Evolutionary conservation across 345 rosid genomes (phyloP).

Genomic region (Euclidium syriacum): DNA sequence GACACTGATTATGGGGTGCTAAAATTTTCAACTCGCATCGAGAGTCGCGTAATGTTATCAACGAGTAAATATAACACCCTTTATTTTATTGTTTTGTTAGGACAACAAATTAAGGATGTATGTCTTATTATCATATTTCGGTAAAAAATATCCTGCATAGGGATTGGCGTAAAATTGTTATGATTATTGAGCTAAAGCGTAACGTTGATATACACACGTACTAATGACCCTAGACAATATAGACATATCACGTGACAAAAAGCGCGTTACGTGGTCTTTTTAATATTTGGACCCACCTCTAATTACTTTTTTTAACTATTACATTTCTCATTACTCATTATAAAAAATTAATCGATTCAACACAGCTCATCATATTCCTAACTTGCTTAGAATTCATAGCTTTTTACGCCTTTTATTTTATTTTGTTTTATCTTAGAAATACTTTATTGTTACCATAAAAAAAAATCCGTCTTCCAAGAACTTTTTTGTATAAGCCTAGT

Average conservation of each 20-base stretch:
- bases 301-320: slow-evolving; percentile 14
- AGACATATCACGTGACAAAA: slow-evolving; percentile 32
- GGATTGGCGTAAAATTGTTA: slow-evolving; percentile 15
- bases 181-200: slow-evolving; percentile 18
- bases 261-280: slow-evolving; percentile 33
- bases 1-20: slow-evolving; percentile 4
- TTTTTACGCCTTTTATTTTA: slow-evolving; percentile 2
- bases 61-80: not conserved
- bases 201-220: slow-evolving; percentile 1
- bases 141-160: not conserved
- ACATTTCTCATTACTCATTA: slow-evolving; percentile 2
- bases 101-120: slow-evolving; percentile 14
- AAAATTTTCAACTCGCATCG: not conserved
- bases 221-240: slow-evolving; percentile 23
- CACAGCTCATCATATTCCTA: slow-evolving; percentile 35
- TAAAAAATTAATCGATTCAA: not conserved
- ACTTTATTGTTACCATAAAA: not conserved
- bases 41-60: not conserved
- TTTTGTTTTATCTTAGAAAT: not conserved
- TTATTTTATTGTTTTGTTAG: not conserved
- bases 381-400: slow-evolving; percentile 27
- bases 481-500: not conserved
- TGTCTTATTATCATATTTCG: not conserved
- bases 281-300: slow-evolving; percentile 23
- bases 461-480: slow-evolving; percentile 8